Percentiles rank a stretch among this genome's conserved stretches.
Evolutionary conservation across 257 asterid species (phyloP).

Genomic region (Nicotiana tabacum): DNA sequence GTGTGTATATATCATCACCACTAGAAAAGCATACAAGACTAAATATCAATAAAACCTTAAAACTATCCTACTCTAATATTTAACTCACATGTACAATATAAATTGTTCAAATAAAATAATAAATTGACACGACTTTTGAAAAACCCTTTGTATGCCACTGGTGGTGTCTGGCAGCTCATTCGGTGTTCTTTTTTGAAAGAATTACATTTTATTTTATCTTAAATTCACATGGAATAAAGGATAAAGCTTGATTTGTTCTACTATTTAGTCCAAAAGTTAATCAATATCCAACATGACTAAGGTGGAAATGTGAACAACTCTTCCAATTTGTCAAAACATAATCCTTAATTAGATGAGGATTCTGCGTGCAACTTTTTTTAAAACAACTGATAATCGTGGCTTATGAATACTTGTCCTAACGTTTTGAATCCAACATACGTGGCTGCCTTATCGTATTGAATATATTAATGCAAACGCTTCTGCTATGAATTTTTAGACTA

Average conservation of each 20-base stretch:
- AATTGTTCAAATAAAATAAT: too few relatives aligned
- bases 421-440: background rate
- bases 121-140: too few relatives aligned
- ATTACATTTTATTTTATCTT: too few relatives aligned
- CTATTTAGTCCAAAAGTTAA: background rate
- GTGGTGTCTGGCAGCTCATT: too few relatives aligned
- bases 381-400: background rate
- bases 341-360: background rate
- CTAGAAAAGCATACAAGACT: background rate
- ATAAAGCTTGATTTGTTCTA: background rate
- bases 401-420: background rate
- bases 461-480: background rate
- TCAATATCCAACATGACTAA: background rate
- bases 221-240: background rate
- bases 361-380: background rate
- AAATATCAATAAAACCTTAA: background rate
- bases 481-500: too few relatives aligned
- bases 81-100: too few relatives aligned
- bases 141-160: too few relatives aligned
- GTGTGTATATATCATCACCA: background rate
- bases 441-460: background rate
- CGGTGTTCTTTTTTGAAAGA: too few relatives aligned
- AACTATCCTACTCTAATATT: background rate
- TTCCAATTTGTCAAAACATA: background rate
- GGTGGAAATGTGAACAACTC: background rate